Evolutionary conservation across 2,329 filamentous ascomycete genomes (phyloP).

Genomic region (Colletotrichum cereale): DNA sequence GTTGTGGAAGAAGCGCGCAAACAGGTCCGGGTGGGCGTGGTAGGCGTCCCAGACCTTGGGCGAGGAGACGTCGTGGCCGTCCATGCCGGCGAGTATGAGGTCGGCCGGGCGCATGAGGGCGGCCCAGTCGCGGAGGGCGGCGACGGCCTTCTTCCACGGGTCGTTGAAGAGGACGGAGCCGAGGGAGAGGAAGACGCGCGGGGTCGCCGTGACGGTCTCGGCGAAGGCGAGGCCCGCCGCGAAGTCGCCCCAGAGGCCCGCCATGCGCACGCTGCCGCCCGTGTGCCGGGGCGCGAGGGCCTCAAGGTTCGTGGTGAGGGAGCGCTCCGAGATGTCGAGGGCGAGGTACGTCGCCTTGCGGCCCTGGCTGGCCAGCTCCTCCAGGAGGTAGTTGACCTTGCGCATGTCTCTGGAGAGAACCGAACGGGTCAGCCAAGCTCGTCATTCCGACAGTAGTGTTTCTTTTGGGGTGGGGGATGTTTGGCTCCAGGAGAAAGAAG

Average conservation of each 20-base stretch:
- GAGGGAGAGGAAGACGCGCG: slow-evolving; percentile 55
- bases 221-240: slow-evolving; percentile 51
- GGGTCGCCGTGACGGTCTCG: slow-evolving; percentile 45
- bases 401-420: slow-evolving; percentile 51
- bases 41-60: slow-evolving; percentile 57
- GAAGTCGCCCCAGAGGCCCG: slow-evolving; percentile 57
- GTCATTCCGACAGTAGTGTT: neutral
- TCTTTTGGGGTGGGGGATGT: no score
- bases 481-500: slow-evolving; percentile 24
- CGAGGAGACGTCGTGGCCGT: slow-evolving; percentile 52
- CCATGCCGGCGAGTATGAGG: slow-evolving; percentile 56
- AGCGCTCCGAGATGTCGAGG: slow-evolving; percentile 55
- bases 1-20: slow-evolving; percentile 53
- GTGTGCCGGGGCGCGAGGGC: slow-evolving; percentile 49
- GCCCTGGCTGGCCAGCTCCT: slow-evolving; percentile 49
- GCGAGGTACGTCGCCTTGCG: slow-evolving; percentile 52
- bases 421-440: neutral
- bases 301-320: slow-evolving; percentile 51
- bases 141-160: slow-evolving; percentile 51
- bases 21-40: slow-evolving; percentile 53
- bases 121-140: slow-evolving; percentile 53
- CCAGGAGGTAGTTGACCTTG: slow-evolving; percentile 55
- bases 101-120: slow-evolving; percentile 51
- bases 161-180: slow-evolving; percentile 59
- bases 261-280: slow-evolving; percentile 48